phyloP scores from a whole-genome alignment of 2,329 filamentous ascomycete genomes.

The Fusarium agapanthi region DNA sequence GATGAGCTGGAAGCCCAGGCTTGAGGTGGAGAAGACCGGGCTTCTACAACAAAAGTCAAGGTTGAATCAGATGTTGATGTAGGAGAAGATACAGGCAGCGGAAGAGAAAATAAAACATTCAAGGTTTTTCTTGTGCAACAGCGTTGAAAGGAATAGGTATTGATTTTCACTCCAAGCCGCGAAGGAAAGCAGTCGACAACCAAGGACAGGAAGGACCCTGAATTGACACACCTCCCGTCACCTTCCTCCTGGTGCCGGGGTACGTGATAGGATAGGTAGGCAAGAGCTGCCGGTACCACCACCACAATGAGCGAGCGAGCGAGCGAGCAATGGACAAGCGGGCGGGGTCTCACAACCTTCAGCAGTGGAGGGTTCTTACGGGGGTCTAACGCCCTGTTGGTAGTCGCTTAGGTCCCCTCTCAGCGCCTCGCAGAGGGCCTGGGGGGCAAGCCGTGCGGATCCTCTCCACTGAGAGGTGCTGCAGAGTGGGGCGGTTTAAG shows the following conservation, averaged over 20 bases:
- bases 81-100: not conserved
- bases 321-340: not conserved
- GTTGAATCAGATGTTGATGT: constrained; percentile 3
- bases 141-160: constrained; percentile 28
- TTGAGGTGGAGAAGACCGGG: constrained; percentile 1
- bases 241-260: constrained; percentile 22
- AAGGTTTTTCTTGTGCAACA: constrained; percentile 21
- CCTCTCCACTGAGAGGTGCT: constrained; percentile 6
- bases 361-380: constrained; percentile 9
- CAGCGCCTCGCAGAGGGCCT: constrained; percentile 16
- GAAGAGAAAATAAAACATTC: constrained; percentile 3
- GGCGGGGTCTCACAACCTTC: constrained; percentile 20
- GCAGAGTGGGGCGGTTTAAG: constrained; percentile 17
- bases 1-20: constrained; percentile 3
- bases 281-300: not conserved
- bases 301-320: not conserved
- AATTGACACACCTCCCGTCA: constrained; percentile 33
- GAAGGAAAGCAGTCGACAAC: constrained; percentile 8
- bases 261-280: constrained; percentile 3
- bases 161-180: constrained; percentile 22
- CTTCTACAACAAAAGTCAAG: not conserved
- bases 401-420: constrained; percentile 6
- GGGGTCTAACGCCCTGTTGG: constrained; percentile 19
- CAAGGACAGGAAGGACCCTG: constrained; percentile 31
- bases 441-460: constrained; percentile 9